These are phyloP conservation scores for Acer campestre DNA, from an alignment of 345 rosid species.

Conservation along the genomic window DNA sequence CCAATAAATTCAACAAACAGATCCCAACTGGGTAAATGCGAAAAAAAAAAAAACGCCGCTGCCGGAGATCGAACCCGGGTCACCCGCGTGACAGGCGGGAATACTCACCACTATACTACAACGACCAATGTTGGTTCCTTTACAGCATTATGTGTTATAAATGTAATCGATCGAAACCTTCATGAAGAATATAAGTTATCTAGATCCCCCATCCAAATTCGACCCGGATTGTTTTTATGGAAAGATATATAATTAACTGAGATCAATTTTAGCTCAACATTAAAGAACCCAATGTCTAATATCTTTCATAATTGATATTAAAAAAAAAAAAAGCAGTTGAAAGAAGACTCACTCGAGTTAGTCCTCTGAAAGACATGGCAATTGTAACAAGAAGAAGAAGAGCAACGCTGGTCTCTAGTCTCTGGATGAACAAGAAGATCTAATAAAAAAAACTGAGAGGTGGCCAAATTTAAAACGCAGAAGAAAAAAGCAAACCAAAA, in stretches of 20 bases:
- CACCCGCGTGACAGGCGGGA: conserved; percentile 98
- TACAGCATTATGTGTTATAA: no score
- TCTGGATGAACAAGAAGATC: not conserved
- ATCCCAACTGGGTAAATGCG: no score
- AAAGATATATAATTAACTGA: not conserved
- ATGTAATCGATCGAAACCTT: not conserved
- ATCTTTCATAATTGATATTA: no score
- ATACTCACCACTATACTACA: conserved; percentile 96
- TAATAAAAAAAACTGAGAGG: not conserved
- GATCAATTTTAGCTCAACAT: not conserved
- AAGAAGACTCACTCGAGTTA: conserved; percentile 41
- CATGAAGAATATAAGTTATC: not conserved
- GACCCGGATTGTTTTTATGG: not conserved
- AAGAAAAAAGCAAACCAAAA: not conserved
- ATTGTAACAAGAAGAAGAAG: not conserved
- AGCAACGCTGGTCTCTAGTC: not conserved
- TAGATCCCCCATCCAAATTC: not conserved
- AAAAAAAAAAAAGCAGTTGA: not conserved
- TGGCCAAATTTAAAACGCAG: not conserved
- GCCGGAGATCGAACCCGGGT: conserved; percentile 99
- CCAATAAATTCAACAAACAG: no score
- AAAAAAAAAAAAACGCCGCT: conserved; percentile 42
- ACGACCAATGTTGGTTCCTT: conserved; percentile 36
- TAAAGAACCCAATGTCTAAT: not conserved
- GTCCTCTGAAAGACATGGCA: conserved; percentile 60